Evolutionary conservation across 2,329 filamentous ascomycete species (phyloP).

Genomic region (Stagonosporopsis chrysanthemi): DNA sequence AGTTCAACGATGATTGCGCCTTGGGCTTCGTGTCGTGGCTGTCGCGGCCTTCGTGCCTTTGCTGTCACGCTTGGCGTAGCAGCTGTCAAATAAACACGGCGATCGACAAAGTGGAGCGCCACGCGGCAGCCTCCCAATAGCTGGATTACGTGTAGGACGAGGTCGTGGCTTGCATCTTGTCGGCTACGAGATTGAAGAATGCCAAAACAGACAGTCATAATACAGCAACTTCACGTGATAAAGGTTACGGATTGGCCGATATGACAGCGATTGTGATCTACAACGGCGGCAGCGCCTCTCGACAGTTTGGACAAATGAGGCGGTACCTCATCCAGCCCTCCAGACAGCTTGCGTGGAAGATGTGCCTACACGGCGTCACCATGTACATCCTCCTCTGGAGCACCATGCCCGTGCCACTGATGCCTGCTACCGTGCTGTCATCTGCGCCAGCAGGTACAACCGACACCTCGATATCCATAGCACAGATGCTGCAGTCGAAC

Average conservation of each 20-base stretch:
- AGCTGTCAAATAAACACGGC: background rate
- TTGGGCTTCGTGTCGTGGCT: background rate
- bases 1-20: background rate
- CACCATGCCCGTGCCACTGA: constrained; percentile 63
- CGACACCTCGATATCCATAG: constrained; percentile 88
- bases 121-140: constrained; percentile 6
- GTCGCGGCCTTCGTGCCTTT: constrained; percentile 1
- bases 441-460: constrained; percentile 66
- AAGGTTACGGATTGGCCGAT: background rate
- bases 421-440: constrained; percentile 16
- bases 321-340: constrained; percentile 97
- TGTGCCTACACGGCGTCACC: constrained; percentile 95
- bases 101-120: constrained; percentile 1
- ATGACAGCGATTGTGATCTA: constrained; percentile 53
- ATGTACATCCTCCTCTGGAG: constrained; percentile 87
- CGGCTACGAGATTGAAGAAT: background rate
- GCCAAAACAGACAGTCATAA: background rate
- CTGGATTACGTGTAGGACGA: background rate
- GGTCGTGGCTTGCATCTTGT: background rate
- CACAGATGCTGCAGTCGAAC: constrained; percentile 95
- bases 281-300: constrained; percentile 85
- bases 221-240: background rate
- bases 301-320: constrained; percentile 92
- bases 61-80: constrained; percentile 9
- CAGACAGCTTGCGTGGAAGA: constrained; percentile 90